Evolutionary conservation across 1,139 yeast species (phyloP).

Genomic region (Suhomyces anneliseae): DNA sequence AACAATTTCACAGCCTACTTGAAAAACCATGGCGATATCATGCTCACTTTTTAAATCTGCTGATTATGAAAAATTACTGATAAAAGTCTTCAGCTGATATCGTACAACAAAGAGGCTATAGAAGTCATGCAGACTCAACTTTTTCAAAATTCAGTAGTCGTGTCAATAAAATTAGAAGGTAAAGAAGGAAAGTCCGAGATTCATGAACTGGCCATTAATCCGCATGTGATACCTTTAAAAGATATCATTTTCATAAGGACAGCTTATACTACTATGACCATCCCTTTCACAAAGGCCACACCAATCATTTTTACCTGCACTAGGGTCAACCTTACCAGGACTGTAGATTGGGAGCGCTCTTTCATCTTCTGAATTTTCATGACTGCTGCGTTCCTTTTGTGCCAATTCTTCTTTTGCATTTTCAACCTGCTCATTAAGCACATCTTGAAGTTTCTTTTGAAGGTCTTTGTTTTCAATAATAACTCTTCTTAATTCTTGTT

Average conservation of each 20-base stretch:
- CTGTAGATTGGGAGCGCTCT: slow-evolving; percentile 45
- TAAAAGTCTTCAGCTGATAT: too few species aligned
- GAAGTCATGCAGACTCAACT: too few species aligned
- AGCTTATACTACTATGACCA: slow-evolving; percentile 83
- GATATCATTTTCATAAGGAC: slow-evolving; percentile 77
- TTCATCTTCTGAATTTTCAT: slow-evolving; percentile 14
- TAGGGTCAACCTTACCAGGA: slow-evolving; percentile 61
- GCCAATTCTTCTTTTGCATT: slow-evolving; percentile 13
- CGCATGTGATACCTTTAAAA: slow-evolving; percentile 24
- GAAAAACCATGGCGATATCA: too few species aligned
- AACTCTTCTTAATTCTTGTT: slow-evolving; percentile 27
- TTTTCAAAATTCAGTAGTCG: too few species aligned
- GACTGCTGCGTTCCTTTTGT: slow-evolving; percentile 3
- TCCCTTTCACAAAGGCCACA: slow-evolving; percentile 89
- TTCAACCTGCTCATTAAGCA: slow-evolving; percentile 14
- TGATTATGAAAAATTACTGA: too few species aligned
- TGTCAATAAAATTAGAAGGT: too few species aligned
- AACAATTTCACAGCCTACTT: too few species aligned
- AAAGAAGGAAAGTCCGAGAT: too few species aligned
- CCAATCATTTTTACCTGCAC: slow-evolving; percentile 77
- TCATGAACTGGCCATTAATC: neutral
- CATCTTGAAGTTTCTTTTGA: slow-evolving; percentile 19
- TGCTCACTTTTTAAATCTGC: too few species aligned
- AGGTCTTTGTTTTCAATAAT: slow-evolving; percentile 20
- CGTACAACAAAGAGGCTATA: too few species aligned